A percentile compares a stretch with the other conserved stretches of the same genome.
These are phyloP conservation scores for Penicillium sp. DNA, from an alignment of 2,329 filamentous ascomycete genomes.

Conservation along the genomic window DNA sequence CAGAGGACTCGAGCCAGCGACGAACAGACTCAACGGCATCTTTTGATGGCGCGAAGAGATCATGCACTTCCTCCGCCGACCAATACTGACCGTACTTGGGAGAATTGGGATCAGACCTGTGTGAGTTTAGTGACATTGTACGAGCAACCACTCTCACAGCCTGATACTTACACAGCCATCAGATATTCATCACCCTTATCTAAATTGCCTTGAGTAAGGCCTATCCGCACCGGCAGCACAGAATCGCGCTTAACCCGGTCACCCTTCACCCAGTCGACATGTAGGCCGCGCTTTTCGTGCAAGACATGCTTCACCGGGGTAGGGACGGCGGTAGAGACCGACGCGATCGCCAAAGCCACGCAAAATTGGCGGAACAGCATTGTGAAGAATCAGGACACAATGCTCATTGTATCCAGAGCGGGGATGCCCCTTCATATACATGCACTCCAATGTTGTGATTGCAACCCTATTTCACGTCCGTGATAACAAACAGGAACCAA, in stretches of 20 bases:
- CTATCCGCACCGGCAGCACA: slow-evolving; percentile 50
- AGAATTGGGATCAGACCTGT: slow-evolving; percentile 45
- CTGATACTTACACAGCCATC: slow-evolving; percentile 42
- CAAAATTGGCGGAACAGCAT: slow-evolving; percentile 21
- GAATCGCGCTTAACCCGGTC: slow-evolving; percentile 37
- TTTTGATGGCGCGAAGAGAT: slow-evolving; percentile 44
- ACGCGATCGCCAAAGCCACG: slow-evolving; percentile 22
- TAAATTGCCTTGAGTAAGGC: slow-evolving; percentile 49
- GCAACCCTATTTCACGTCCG: slow-evolving; percentile 7
- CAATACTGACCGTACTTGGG: slow-evolving; percentile 47
- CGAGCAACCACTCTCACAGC: no score
- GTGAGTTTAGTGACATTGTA: not conserved
- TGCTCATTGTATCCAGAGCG: not conserved
- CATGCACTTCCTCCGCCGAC: slow-evolving; percentile 45
- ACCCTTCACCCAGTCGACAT: slow-evolving; percentile 43
- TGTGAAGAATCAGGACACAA: not conserved
- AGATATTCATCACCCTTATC: slow-evolving; percentile 47
- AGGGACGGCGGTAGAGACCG: slow-evolving; percentile 29
- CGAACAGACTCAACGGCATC: slow-evolving; percentile 55
- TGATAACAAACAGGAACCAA: slow-evolving; percentile 3
- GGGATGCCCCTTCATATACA: slow-evolving; percentile 18
- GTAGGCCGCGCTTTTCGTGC: slow-evolving; percentile 44
- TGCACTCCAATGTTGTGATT: slow-evolving; percentile 4
- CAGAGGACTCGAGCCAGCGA: slow-evolving; percentile 56
- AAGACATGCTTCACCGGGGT: slow-evolving; percentile 40